Conservation (phyloP, 2,329 filamentous ascomycete species). For the Simplicillium sp. region DNA sequence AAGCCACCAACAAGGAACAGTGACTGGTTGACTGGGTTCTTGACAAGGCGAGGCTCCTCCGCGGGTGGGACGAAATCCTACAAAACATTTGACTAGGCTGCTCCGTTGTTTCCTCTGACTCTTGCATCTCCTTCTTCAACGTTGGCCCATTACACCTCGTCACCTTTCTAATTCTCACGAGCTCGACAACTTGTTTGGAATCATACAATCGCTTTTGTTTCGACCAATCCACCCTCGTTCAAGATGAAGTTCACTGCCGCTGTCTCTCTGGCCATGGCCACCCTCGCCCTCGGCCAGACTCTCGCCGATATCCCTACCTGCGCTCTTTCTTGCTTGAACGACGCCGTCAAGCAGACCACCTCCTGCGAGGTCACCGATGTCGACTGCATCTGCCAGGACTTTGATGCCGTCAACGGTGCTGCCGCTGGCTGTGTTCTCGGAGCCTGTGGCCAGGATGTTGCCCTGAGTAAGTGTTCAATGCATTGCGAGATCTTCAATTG, state of each 20-base stretch:
- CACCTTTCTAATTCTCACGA: no score
- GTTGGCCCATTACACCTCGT: no score
- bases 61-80: no score
- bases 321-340: constrained; percentile 23
- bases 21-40: no score
- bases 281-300: constrained; percentile 3
- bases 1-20: no score
- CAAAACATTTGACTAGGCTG: no score
- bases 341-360: constrained; percentile 13
- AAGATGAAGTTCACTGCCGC: background rate
- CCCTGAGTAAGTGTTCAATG: constrained; percentile 23
- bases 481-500: background rate
- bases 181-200: no score
- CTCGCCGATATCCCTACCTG: constrained; percentile 24
- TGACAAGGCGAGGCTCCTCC: no score
- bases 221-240: background rate
- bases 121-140: no score
- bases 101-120: no score
- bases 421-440: constrained; percentile 25
- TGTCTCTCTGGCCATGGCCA: background rate
- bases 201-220: no score
- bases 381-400: constrained; percentile 24
- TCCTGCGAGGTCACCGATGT: constrained; percentile 21
- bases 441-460: constrained; percentile 23
- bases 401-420: constrained; percentile 18